Evolutionary conservation across 257 asterid species (phyloP).

Genomic region (Rubia yunnanensis): DNA sequence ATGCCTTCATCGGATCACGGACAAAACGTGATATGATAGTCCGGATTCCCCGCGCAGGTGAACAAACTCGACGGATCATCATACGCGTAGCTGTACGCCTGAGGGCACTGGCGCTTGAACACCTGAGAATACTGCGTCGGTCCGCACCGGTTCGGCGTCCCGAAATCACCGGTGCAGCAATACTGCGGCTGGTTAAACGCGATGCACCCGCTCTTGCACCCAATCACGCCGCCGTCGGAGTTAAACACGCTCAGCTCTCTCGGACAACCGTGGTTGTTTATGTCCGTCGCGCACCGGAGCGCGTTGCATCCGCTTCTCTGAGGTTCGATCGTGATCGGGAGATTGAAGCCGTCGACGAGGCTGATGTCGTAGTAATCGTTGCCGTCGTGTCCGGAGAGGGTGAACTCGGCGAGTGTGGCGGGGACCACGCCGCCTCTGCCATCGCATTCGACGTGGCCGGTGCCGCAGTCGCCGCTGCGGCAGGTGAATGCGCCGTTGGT

Average conservation of each 20-base stretch:
- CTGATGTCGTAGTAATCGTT: constrained; percentile 18
- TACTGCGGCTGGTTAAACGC: constrained; percentile 15
- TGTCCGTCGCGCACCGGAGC: constrained; percentile 36
- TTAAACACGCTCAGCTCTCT: constrained; percentile 29
- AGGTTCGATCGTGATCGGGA: constrained; percentile 40
- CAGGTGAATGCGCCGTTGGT: constrained; percentile 26
- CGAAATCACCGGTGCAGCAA: constrained; percentile 16
- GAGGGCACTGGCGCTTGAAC: constrained; percentile 17
- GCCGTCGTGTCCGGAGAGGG: constrained; percentile 2
- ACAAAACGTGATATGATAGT: constrained; percentile 8
- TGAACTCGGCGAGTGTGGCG: constrained; percentile 15
- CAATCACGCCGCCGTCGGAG: constrained; percentile 36
- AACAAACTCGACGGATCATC: constrained; percentile 18
- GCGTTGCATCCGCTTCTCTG: constrained; percentile 35
- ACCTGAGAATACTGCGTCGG: constrained; percentile 6
- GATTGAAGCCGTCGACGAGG: constrained; percentile 57
- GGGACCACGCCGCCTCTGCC: constrained; percentile 16
- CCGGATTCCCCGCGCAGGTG: constrained; percentile 6
- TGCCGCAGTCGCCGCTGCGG: constrained; percentile 33
- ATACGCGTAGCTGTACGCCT: constrained; percentile 20
- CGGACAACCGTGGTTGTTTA: constrained; percentile 37
- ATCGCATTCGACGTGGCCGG: constrained; percentile 16
- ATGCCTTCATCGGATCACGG: neutral
- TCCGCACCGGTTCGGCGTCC: constrained; percentile 4
- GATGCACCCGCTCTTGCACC: constrained; percentile 28